Conservation (phyloP, 148 eudicot species). For the Arbutus unedo region DNA sequence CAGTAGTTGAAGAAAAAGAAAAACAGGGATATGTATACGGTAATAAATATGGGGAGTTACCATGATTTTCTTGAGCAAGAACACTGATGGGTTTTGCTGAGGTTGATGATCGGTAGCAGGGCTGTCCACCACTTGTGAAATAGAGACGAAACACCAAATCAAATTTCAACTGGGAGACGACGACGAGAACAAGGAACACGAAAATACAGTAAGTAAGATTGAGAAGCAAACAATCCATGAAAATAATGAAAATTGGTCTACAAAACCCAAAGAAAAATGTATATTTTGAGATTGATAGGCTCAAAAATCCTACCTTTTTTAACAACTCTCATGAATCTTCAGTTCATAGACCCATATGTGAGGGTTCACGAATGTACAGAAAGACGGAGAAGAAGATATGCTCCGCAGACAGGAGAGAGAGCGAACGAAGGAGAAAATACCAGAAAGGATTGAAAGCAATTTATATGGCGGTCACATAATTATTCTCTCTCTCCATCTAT, state of each 20-base stretch:
- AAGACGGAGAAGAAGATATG: neutral
- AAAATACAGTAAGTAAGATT: neutral
- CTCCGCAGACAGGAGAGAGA: neutral
- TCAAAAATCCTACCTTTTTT: neutral
- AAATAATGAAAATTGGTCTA: neutral
- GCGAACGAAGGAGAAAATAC: conserved; percentile 13
- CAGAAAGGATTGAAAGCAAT: conserved; percentile 15
- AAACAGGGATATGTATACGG: neutral
- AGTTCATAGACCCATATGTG: neutral
- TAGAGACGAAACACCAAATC: conserved; percentile 4
- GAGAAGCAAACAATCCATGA: neutral
- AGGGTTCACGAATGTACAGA: neutral
- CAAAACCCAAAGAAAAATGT: neutral
- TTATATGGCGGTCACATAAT: conserved; percentile 19
- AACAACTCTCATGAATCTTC: neutral
- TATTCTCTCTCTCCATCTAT: neutral
- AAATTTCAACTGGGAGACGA: neutral
- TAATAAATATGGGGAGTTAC: neutral
- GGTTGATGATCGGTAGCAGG: neutral
- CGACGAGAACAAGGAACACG: neutral
- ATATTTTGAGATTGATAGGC: neutral
- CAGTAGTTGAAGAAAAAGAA: too few relatives aligned
- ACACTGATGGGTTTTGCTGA: neutral
- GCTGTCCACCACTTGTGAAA: neutral
- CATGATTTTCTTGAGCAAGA: neutral